These are phyloP conservation scores for Hemerocallis citrina DNA, from an alignment of 106 monocot species.

Conservation along the genomic window DNA sequence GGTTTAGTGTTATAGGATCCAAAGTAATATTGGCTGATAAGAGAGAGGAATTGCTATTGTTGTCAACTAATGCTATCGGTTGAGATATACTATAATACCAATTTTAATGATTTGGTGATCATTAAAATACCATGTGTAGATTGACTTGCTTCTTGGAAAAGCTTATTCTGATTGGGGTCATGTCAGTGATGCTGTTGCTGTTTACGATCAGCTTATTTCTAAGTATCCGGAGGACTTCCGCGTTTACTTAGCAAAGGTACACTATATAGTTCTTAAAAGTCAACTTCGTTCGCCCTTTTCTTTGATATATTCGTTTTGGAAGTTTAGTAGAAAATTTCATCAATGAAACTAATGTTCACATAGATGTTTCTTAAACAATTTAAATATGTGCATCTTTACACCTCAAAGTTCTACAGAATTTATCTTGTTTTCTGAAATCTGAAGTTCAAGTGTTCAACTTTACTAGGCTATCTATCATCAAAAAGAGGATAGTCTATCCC, in stretches of 20 bases:
- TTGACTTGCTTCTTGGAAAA: slow-evolving; percentile 91
- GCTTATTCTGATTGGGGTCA: slow-evolving; percentile 94
- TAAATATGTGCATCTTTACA: no score
- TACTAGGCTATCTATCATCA: no score
- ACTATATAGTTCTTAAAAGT: no score
- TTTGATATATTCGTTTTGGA: neutral
- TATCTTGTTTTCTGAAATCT: no score
- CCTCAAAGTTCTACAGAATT: no score
- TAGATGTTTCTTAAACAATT: neutral
- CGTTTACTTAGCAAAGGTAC: slow-evolving; percentile 89
- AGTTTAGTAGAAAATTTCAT: neutral
- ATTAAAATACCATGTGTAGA: slow-evolving; percentile 24
- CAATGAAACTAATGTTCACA: neutral
- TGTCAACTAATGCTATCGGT: no score
- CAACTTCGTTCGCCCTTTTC: neutral
- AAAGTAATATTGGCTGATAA: no score
- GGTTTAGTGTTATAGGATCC: no score
- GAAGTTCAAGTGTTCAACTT: no score
- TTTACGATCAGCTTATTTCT: slow-evolving; percentile 85
- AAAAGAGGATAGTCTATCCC: no score
- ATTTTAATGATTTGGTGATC: neutral
- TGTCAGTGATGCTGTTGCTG: slow-evolving; percentile 82
- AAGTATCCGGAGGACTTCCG: slow-evolving; percentile 81
- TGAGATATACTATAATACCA: no score
- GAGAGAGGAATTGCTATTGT: no score